Evolutionary conservation across 176 grass and related monocot species (phyloP).

Genomic region (Raddia guianensis): DNA sequence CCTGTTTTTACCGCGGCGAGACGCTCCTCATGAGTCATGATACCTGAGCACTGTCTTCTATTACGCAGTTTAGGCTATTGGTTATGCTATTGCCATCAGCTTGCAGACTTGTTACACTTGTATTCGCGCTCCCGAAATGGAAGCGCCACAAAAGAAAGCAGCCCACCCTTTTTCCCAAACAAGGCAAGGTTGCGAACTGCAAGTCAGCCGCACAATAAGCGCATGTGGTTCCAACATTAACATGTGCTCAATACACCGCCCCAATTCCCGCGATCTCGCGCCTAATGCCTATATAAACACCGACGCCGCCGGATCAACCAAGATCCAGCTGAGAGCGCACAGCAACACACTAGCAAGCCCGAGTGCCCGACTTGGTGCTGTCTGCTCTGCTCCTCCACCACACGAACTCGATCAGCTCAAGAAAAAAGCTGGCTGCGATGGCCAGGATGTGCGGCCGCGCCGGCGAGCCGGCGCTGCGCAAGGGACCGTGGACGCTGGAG

Average conservation of each 20-base stretch:
- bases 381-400: slow-evolving; percentile 1
- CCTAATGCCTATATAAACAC: slow-evolving; percentile 38
- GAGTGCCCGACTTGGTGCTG: neutral
- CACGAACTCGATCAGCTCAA: neutral
- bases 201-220: neutral
- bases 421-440: neutral
- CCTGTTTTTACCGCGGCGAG: too few relatives aligned
- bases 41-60: too few relatives aligned
- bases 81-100: neutral
- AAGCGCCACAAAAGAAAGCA: slow-evolving; percentile 37
- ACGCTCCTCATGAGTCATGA: too few relatives aligned
- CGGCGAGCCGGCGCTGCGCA: slow-evolving; percentile 52
- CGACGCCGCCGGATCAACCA: neutral
- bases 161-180: slow-evolving; percentile 2
- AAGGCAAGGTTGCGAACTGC: neutral
- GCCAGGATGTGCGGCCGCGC: slow-evolving; percentile 20
- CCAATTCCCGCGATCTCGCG: neutral
- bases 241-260: slow-evolving; percentile 13
- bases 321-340: neutral
- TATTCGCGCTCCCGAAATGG: slow-evolving; percentile 30
- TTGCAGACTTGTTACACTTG: neutral
- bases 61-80: too few relatives aligned
- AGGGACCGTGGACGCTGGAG: slow-evolving; percentile 67
- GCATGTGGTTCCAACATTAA: slow-evolving; percentile 17
- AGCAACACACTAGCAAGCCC: neutral